Conservation (phyloP, 2,329 filamentous ascomycete species). For the Daldinia sp. region DNA sequence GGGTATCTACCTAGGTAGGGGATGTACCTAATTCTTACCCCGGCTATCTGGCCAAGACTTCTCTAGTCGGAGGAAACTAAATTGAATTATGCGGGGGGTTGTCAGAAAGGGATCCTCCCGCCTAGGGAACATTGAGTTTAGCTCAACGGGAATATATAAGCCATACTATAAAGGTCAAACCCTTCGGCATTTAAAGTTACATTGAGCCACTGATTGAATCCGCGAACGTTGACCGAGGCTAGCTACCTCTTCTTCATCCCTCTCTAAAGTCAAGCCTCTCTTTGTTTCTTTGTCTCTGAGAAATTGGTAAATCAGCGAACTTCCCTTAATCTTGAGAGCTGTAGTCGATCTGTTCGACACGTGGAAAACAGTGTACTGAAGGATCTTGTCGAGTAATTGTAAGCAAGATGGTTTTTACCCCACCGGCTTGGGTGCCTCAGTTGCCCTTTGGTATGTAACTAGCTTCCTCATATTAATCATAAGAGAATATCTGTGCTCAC, state of each 20-base stretch:
- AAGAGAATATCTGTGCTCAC: slow-evolving; percentile 14
- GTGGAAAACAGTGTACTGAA: slow-evolving; percentile 3
- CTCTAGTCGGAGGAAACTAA: neutral
- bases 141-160: slow-evolving; percentile 11
- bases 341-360: slow-evolving; percentile 1
- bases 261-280: slow-evolving; percentile 30
- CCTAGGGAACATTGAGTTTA: slow-evolving; percentile 24
- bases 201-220: slow-evolving; percentile 11
- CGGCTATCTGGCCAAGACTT: neutral
- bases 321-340: slow-evolving; percentile 10
- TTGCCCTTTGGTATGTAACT: slow-evolving; percentile 48
- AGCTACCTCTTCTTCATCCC: slow-evolving; percentile 7
- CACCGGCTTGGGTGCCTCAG: slow-evolving; percentile 49
- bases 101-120: neutral
- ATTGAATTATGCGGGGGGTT: neutral
- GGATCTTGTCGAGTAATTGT: slow-evolving; percentile 2
- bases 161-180: slow-evolving; percentile 14
- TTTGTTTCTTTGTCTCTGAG: slow-evolving; percentile 34
- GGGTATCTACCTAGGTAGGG: neutral
- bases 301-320: slow-evolving; percentile 10
- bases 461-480: neutral
- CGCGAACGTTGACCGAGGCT: slow-evolving; percentile 22
- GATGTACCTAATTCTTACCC: neutral
- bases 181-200: slow-evolving; percentile 28
- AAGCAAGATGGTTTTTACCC: slow-evolving; percentile 49